A percentile compares a stretch with the other conserved stretches of the same genome.
Conservation (phyloP, 2,329 filamentous ascomycete genomes). For the Penicillium janthinellum region DNA sequence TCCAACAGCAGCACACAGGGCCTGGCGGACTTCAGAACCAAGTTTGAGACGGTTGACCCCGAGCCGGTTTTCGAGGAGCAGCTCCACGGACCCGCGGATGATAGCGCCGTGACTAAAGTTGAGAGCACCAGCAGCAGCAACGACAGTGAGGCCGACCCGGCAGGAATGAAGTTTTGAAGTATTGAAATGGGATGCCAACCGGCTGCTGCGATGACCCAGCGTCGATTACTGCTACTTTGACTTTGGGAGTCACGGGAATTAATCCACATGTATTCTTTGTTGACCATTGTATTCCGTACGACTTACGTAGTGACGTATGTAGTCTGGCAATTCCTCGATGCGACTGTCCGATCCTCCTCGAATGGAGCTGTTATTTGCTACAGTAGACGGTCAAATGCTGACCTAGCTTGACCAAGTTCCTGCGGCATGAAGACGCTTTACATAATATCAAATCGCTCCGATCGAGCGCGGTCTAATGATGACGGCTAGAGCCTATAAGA, state of each 20-base stretch:
- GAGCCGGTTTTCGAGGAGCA: slow-evolving; percentile 93
- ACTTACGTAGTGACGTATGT: not conserved
- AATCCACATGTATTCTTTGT: not conserved
- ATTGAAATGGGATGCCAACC: not conserved
- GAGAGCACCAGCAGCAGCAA: slow-evolving; percentile 53
- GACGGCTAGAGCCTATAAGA: not conserved
- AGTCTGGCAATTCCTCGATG: not conserved
- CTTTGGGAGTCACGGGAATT: not conserved
- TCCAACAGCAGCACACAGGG: slow-evolving; percentile 84
- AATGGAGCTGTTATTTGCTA: not conserved
- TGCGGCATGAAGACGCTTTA: not conserved
- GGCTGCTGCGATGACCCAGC: not conserved
- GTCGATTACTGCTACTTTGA: not conserved
- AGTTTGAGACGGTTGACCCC: slow-evolving; percentile 87
- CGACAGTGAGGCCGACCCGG: slow-evolving; percentile 26
- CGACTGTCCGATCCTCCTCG: too few species aligned
- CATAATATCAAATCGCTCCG: not conserved
- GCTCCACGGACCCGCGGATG: slow-evolving; percentile 65
- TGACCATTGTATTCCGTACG: not conserved
- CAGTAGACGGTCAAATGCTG: not conserved
- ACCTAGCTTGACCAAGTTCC: not conserved
- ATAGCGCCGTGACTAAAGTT: slow-evolving; percentile 23
- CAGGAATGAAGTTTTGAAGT: slow-evolving; percentile 8
- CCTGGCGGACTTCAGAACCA: slow-evolving; percentile 85
- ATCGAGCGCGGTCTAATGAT: not conserved